A percentile compares a stretch with the other conserved stretches of the same genome.
These are phyloP conservation scores for Daedaleopsis sinensis DNA, from an alignment of 768 basidiomycete species.

Conservation along the genomic window DNA sequence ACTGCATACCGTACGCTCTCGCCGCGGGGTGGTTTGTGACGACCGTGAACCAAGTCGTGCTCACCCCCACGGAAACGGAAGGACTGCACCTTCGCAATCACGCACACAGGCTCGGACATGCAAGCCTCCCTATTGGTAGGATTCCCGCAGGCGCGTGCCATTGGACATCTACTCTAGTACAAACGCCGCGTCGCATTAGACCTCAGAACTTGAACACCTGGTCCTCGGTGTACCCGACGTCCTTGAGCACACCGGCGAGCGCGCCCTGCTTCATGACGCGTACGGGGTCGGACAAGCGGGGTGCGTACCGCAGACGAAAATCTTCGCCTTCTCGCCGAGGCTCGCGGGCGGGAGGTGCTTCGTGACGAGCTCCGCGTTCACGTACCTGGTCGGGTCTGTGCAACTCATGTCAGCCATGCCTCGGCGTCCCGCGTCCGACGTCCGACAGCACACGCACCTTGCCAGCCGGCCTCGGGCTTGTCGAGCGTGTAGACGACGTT, in stretches of 20 bases:
- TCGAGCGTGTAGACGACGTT: conserved; percentile 88
- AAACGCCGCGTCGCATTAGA: too few species aligned
- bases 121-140: too few species aligned
- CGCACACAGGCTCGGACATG: too few species aligned
- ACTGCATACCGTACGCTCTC: too few species aligned
- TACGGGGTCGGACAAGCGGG: conserved; percentile 12
- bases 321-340: conserved; percentile 77
- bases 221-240: conserved; percentile 81
- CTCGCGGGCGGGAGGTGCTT: conserved; percentile 67
- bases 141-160: too few species aligned
- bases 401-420: background rate
- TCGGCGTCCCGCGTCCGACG: background rate
- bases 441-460: conserved; percentile 31
- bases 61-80: too few species aligned
- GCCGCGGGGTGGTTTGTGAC: too few species aligned
- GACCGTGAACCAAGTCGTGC: too few species aligned
- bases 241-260: conserved; percentile 80
- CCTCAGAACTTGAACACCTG: too few species aligned
- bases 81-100: too few species aligned
- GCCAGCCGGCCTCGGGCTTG: conserved; percentile 72
- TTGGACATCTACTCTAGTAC: too few species aligned
- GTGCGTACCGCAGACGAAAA: conserved; percentile 83
- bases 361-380: conserved; percentile 73
- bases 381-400: conserved; percentile 70
- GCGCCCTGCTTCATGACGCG: conserved; percentile 86